Percentiles rank a stretch among this genome's conserved stretches.
Conservation (phyloP, 805 yeast species). For the Teunomyces tritomae region DNA sequence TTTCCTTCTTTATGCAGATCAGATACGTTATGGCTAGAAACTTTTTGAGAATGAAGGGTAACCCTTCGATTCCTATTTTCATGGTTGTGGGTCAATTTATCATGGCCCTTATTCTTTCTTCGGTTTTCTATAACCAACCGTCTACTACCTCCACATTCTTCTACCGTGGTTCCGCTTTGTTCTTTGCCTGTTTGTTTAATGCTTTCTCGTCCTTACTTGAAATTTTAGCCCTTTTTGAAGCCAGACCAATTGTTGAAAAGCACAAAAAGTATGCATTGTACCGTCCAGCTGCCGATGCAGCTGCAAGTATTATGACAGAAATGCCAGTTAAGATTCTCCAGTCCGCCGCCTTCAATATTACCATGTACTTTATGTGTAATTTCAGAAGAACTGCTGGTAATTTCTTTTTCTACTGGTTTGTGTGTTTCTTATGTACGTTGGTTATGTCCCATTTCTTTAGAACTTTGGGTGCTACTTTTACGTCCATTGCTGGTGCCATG, state of each 20-base stretch:
- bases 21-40: constrained; percentile 53
- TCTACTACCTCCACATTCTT: constrained; percentile 47
- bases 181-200: constrained; percentile 52
- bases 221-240: constrained; percentile 53
- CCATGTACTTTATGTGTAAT: constrained; percentile 49
- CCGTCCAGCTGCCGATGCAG: constrained; percentile 70
- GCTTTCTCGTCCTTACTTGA: constrained; percentile 55
- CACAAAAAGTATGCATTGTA: constrained; percentile 71
- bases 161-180: constrained; percentile 46
- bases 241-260: constrained; percentile 63
- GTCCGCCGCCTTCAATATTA: constrained; percentile 29
- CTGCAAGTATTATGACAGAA: constrained; percentile 57
- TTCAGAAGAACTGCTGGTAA: constrained; percentile 36
- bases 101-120: constrained; percentile 59
- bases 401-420: constrained; percentile 38
- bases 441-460: constrained; percentile 24
- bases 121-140: constrained; percentile 53
- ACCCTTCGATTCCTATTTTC: constrained; percentile 51
- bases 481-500: constrained; percentile 23
- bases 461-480: constrained; percentile 23
- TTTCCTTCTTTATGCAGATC: constrained; percentile 49
- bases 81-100: constrained; percentile 50
- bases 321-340: constrained; percentile 53
- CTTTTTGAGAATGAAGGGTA: constrained; percentile 52
- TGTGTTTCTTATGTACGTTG: constrained; percentile 19